phyloP scores from a whole-genome alignment of 108 stramenopile genomes.

The Cyclotella choctawhatcheeana region DNA sequence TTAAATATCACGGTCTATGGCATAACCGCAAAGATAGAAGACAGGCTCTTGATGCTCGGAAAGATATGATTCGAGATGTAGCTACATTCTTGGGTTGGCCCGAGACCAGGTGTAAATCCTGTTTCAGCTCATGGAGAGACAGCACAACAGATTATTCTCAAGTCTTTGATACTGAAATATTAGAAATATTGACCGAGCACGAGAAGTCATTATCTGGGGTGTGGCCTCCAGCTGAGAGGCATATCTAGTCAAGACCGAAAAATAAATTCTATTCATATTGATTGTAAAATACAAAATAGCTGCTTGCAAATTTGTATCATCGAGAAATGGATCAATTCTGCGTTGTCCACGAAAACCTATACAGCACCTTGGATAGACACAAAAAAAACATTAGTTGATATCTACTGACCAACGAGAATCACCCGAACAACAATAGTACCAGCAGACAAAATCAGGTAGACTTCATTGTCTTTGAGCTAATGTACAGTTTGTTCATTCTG shows the following conservation, averaged over 20 bases:
- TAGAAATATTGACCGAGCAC: not conserved
- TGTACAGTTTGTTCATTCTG: slow-evolving; percentile 3
- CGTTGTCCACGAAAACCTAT: no score
- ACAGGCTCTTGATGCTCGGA: not conserved
- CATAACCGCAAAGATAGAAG: not conserved
- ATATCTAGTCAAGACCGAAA: no score
- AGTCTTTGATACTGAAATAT: not conserved
- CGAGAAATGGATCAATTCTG: no score
- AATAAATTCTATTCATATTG: no score
- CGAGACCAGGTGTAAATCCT: not conserved
- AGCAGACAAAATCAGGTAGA: no score
- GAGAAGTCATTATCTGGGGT: not conserved
- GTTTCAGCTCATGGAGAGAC: not conserved
- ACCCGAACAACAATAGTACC: no score
- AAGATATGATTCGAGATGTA: not conserved
- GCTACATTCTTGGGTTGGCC: slow-evolving; percentile 7
- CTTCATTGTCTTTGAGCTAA: not conserved
- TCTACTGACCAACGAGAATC: no score
- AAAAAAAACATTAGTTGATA: no score
- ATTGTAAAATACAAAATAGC: no score
- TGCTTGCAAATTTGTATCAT: no score
- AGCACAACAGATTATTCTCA: not conserved
- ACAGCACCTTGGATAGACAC: no score
- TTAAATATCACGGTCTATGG: no score
- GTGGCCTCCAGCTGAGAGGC: slow-evolving; percentile 1